Base-by-base conservation (phyloP, 2,329 filamentous ascomycete species). In the Neofusicoccum sp. region DNA sequence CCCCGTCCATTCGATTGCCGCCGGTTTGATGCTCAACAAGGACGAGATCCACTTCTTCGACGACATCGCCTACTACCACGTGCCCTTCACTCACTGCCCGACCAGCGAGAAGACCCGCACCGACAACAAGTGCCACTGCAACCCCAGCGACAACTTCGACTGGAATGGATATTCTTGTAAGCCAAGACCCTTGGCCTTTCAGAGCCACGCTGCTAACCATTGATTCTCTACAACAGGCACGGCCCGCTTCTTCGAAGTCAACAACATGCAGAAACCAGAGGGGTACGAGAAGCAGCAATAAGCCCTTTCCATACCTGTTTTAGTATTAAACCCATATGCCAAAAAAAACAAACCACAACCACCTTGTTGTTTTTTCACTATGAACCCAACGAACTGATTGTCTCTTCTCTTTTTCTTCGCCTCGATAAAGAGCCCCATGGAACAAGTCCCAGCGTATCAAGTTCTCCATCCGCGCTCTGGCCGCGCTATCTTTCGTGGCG, bases 91-190 rank as follows among this genome's bases (percentile, higher is more conserved):
- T 4, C 95, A 99, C 78, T 99, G 95, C 77, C 95, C 95, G 2
- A 96, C 92, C 0, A 90, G 89, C 59, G 91, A 98, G 78, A 84
- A 96, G 78, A 86, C 84, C 58, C 86, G 93, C 65, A 76, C 93
- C 60, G 89, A 96, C 66, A 86, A 93, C 67, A 93, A 90, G 74
- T 99, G 95, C 77, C 89, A 93, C 76, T 99, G 95, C 79, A 92
- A 99, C 72, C 93, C 95, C 6, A 88, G 89, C 71, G 90, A 98
- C 63, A 99, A 99, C 81, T 99, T 99, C 82, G 95, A 99, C 78
- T 99, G 96, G 96, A 97, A 96, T 78, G 90, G 90, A 57, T 98
- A 97, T 75, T 96, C 91, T 74, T 98, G 93, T 96, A 85, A 81
- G 90, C 33, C 16, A 20, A 16, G 34, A 43, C 14, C 6, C 30